Conservation (phyloP, 2,329 filamentous ascomycete species). For the Penicillium sp. region DNA sequence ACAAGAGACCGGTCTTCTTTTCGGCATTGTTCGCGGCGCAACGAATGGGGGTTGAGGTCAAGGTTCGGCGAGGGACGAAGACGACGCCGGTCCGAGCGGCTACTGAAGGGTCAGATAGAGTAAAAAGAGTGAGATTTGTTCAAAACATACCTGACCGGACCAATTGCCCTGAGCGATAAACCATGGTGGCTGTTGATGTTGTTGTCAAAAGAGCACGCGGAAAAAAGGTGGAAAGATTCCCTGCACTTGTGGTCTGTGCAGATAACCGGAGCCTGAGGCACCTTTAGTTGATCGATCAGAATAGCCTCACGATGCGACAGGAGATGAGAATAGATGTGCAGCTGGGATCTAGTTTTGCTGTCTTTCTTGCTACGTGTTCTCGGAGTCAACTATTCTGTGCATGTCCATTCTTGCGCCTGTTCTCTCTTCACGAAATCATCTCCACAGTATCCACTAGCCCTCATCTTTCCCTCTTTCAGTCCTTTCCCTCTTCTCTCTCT, state of each 20-base stretch:
- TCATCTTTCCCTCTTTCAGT: slow-evolving; percentile 30
- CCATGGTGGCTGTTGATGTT: slow-evolving; percentile 40
- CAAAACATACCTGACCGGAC: slow-evolving; percentile 38
- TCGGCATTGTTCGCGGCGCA: slow-evolving; percentile 30
- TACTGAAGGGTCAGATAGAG: slow-evolving; percentile 4
- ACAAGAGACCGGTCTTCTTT: slow-evolving; percentile 26
- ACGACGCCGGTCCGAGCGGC: slow-evolving; percentile 35
- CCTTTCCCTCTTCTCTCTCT: slow-evolving; percentile 16
- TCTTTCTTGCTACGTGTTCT: not conserved
- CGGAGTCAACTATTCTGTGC: not conserved
- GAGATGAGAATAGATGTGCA: slow-evolving; percentile 7
- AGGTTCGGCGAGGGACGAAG: slow-evolving; percentile 38
- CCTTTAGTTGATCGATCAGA: slow-evolving; percentile 22
- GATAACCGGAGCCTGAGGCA: slow-evolving; percentile 21
- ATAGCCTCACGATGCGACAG: slow-evolving; percentile 10
- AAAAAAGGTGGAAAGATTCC: slow-evolving; percentile 34
- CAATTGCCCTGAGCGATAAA: slow-evolving; percentile 41
- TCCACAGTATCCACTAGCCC: slow-evolving; percentile 33
- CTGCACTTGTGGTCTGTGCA: slow-evolving; percentile 24
- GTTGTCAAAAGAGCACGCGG: slow-evolving; percentile 19
- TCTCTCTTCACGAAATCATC: slow-evolving; percentile 23
- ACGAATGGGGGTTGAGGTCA: slow-evolving; percentile 34
- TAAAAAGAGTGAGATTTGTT: not conserved
- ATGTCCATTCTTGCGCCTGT: not conserved
- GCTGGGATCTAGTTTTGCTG: not conserved